A percentile compares a stretch with the other conserved stretches of the same genome.
Conservation (phyloP, 306 rosid species). For the Acacia acuminata region DNA sequence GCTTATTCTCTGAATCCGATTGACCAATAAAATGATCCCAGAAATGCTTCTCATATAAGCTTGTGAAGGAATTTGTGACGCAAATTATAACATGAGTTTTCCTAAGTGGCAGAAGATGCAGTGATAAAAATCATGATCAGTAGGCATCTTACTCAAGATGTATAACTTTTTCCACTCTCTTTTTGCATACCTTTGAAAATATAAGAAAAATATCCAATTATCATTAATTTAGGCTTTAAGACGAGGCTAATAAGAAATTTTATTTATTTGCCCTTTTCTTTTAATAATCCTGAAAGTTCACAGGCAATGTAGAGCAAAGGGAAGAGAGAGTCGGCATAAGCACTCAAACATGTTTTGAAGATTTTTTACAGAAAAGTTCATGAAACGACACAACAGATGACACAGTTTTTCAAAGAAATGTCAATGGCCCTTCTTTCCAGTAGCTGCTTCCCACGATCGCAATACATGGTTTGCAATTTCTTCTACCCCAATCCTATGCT, state of each 20-base stretch:
- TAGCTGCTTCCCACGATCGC: conserved; percentile 71
- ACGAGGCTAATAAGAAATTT: background rate
- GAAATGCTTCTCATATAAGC: background rate
- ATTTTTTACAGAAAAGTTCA: conserved; percentile 8
- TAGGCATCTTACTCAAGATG: background rate
- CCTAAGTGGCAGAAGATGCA: background rate
- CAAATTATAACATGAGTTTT: background rate
- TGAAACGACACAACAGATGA: background rate
- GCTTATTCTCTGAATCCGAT: background rate
- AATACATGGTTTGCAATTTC: conserved; percentile 75
- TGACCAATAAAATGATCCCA: background rate
- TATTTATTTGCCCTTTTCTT: background rate
- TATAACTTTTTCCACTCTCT: background rate
- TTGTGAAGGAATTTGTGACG: background rate
- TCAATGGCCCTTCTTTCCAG: conserved; percentile 73
- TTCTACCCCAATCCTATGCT: conserved; percentile 76
- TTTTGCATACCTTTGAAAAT: background rate
- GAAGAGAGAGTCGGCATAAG: background rate
- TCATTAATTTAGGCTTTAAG: background rate
- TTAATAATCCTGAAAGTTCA: background rate
- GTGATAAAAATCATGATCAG: background rate
- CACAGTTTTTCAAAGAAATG: background rate
- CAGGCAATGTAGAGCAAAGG: background rate
- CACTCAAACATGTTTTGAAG: background rate
- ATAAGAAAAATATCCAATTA: background rate